These are phyloP conservation scores for Symbiodinium natans DNA, from an alignment of 73 alveolate species.

Conservation along the genomic window DNA sequence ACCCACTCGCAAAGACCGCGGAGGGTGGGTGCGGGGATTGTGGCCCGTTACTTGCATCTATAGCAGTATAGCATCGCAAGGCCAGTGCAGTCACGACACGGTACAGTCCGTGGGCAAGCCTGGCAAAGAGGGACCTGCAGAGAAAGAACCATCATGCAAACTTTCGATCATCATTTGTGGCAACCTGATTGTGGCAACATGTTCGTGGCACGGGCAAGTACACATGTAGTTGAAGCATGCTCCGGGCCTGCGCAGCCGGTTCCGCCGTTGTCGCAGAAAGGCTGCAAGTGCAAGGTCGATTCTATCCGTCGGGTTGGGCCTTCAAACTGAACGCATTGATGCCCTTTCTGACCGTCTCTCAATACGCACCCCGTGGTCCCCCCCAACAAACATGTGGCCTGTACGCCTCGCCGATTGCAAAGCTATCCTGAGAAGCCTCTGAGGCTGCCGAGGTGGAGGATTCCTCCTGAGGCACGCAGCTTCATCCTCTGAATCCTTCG, in stretches of 20 bases:
- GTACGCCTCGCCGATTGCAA: neutral
- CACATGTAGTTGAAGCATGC: neutral
- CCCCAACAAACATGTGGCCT: neutral
- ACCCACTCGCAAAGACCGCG: neutral
- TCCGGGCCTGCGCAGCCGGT: conserved; percentile 62
- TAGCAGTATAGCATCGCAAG: no score
- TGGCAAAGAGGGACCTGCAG: conserved; percentile 57
- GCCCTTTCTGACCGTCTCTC: no score
- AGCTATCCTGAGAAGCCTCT: neutral
- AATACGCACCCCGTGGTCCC: no score
- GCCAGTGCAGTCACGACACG: conserved; percentile 19
- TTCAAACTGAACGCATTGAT: no score
- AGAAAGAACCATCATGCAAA: neutral
- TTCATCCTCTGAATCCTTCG: no score
- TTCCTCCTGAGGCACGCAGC: neutral
- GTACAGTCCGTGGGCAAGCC: conserved; percentile 61
- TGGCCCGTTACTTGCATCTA: no score
- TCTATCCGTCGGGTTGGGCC: conserved; percentile 26
- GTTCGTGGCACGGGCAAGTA: no score
- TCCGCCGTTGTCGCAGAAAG: conserved; percentile 70
- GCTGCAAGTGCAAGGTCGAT: conserved; percentile 61
- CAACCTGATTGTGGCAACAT: no score
- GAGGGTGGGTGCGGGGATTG: neutral
- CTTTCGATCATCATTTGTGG: no score
- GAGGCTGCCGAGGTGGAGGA: neutral